Evolutionary conservation across 306 rosid species (phyloP).

Genomic region (Vigna nakashimae): DNA sequence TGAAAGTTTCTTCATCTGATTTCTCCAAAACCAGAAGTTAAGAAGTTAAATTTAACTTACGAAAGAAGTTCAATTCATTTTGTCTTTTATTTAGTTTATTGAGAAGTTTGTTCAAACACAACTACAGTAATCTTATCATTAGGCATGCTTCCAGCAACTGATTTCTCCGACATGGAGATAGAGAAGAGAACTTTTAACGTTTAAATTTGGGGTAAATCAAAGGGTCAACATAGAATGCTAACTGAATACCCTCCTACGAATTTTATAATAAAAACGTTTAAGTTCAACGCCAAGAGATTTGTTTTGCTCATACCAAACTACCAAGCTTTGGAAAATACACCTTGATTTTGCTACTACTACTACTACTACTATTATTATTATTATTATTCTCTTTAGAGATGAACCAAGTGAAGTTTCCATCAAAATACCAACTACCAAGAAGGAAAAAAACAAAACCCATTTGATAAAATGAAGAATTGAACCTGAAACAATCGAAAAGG

Average conservation of each 20-base stretch:
- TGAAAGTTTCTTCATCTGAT: too few relatives aligned
- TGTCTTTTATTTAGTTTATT: background rate
- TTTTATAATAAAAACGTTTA: background rate
- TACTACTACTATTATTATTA: too few relatives aligned
- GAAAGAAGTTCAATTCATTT: too few relatives aligned
- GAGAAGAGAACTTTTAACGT: background rate
- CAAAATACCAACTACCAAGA: background rate
- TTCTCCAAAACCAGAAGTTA: too few relatives aligned
- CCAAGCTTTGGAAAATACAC: background rate
- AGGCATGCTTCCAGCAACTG: slow-evolving; percentile 3
- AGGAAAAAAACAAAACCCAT: background rate
- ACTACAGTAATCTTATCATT: background rate
- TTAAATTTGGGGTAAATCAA: slow-evolving; percentile 5
- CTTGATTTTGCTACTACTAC: background rate
- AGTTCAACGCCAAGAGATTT: background rate
- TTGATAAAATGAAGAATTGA: slow-evolving; percentile 26
- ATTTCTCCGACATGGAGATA: background rate
- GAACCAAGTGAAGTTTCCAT: background rate
- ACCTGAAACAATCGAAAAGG: slow-evolving; percentile 67
- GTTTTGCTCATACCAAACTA: slow-evolving; percentile 13
- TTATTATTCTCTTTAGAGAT: background rate
- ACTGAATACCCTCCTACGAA: background rate
- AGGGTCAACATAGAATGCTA: slow-evolving; percentile 1
- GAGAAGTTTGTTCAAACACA: background rate
- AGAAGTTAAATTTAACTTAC: too few relatives aligned